A percentile compares a stretch with the other conserved stretches of the same genome.
Evolutionary conservation across 2,329 filamentous ascomycete species (phyloP).

Genomic region (Macroventuria anomochaeta): DNA sequence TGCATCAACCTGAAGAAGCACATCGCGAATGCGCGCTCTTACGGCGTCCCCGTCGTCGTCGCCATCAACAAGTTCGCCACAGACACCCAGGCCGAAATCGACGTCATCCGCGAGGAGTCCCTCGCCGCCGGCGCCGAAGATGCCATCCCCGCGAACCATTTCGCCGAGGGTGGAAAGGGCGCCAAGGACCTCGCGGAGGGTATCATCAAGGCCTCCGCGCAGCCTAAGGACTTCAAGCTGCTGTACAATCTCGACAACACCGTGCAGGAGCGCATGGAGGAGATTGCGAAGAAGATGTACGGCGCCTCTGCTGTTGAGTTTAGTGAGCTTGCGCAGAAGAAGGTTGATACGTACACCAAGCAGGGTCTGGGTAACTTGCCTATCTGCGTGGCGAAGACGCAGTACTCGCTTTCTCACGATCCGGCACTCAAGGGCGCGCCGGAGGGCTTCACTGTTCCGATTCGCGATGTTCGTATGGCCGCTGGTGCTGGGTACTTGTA

Average conservation of each 20-base stretch:
- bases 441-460: slow-evolving; percentile 91
- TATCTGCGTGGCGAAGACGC: slow-evolving; percentile 97
- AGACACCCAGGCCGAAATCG: slow-evolving; percentile 90
- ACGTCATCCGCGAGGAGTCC: slow-evolving; percentile 87
- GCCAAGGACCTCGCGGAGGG: slow-evolving; percentile 87
- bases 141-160: slow-evolving; percentile 93
- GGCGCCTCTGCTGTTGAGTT: slow-evolving; percentile 89
- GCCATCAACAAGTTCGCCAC: slow-evolving; percentile 97
- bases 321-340: slow-evolving; percentile 91
- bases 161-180: slow-evolving; percentile 91
- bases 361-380: slow-evolving; percentile 93
- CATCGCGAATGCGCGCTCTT: slow-evolving; percentile 85
- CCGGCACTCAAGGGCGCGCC: slow-evolving; percentile 93
- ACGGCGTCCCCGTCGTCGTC: slow-evolving; percentile 92
- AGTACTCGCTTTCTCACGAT: slow-evolving; percentile 95
- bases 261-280: slow-evolving; percentile 88
- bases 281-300: slow-evolving; percentile 92
- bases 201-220: slow-evolving; percentile 81
- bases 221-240: slow-evolving; percentile 83
- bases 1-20: slow-evolving; percentile 97
- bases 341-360: slow-evolving; percentile 91
- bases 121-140: slow-evolving; percentile 92
- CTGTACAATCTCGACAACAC: slow-evolving; percentile 77
- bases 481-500: slow-evolving; percentile 84
- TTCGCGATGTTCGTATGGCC: slow-evolving; percentile 91